Conservation (phyloP, 202 grass and related monocot genomes). For the Panicum hallii region DNA sequence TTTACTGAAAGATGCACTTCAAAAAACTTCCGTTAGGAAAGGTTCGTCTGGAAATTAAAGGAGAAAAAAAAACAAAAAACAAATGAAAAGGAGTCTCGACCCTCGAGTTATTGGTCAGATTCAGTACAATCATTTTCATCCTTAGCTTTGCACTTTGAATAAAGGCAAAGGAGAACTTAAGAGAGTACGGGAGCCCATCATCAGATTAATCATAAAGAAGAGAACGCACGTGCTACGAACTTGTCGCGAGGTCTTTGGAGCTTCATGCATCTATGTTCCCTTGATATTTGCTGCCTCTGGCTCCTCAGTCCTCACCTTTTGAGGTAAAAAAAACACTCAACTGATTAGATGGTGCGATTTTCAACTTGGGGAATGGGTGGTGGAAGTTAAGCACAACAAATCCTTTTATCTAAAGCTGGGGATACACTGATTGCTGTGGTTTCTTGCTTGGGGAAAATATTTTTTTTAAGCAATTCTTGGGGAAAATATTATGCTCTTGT, state of each 20-base stretch:
- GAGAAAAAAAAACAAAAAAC: not conserved
- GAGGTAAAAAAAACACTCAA: not conserved
- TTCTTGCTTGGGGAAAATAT: too few species aligned
- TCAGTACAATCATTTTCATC: slow-evolving; percentile 44
- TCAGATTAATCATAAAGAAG: not conserved
- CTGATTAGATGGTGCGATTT: not conserved
- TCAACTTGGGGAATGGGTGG: not conserved
- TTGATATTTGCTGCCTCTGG: not conserved
- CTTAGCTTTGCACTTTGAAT: slow-evolving; percentile 49
- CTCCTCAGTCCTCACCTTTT: not conserved
- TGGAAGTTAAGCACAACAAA: not conserved
- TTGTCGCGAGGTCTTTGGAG: slow-evolving; percentile 35
- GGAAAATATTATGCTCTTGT: not conserved
- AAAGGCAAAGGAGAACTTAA: slow-evolving; percentile 31
- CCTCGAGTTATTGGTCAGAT: slow-evolving; percentile 27
- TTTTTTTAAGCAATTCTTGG: too few species aligned
- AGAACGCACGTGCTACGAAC: slow-evolving; percentile 3
- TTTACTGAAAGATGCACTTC: not conserved
- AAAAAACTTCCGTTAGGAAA: slow-evolving; percentile 15
- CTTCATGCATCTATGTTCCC: not conserved
- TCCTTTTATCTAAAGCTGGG: not conserved
- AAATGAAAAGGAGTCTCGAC: not conserved
- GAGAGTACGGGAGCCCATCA: slow-evolving; percentile 5
- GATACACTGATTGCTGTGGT: not conserved
- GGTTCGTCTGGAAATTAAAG: not conserved